Conservation (phyloP, 73 alveolate species). For the Effrenium voratum region DNA sequence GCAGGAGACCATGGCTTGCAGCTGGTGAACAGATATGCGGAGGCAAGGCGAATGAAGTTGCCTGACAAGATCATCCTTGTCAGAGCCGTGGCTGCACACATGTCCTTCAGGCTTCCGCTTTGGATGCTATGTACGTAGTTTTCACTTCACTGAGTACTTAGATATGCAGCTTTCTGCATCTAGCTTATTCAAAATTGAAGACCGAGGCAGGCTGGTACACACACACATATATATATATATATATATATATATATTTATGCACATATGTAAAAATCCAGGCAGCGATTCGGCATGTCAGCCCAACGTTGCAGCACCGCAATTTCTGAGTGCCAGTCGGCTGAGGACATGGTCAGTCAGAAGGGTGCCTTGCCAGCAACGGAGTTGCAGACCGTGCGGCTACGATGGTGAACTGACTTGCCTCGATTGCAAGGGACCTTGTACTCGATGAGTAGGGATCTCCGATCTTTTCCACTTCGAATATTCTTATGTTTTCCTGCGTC, state of each 20-base stretch:
- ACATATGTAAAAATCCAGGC: too few species aligned
- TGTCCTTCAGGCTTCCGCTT: background rate
- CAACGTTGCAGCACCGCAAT: too few species aligned
- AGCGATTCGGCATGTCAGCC: too few species aligned
- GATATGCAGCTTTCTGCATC: too few species aligned
- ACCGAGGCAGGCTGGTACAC: too few species aligned
- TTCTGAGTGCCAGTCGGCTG: background rate
- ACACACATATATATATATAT: too few species aligned
- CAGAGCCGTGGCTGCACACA: background rate
- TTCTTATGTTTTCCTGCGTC: background rate
- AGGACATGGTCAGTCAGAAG: conserved; percentile 93
- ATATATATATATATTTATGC: too few species aligned
- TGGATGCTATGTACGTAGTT: background rate
- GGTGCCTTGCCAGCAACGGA: conserved; percentile 28
- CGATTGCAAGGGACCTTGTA: too few species aligned
- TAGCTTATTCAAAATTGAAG: too few species aligned
- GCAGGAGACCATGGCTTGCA: conserved; percentile 60
- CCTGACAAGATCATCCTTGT: conserved; percentile 56
- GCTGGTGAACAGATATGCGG: conserved; percentile 52
- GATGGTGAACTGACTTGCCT: too few species aligned
- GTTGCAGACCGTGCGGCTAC: background rate
- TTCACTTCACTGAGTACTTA: background rate
- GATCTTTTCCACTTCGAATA: background rate
- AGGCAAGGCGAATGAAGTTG: conserved; percentile 76
- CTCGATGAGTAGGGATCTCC: too few species aligned